These are phyloP conservation scores for Papiliotrema laurentii DNA, from an alignment of 1,284 basidiomycete species.

Conservation along the genomic window DNA sequence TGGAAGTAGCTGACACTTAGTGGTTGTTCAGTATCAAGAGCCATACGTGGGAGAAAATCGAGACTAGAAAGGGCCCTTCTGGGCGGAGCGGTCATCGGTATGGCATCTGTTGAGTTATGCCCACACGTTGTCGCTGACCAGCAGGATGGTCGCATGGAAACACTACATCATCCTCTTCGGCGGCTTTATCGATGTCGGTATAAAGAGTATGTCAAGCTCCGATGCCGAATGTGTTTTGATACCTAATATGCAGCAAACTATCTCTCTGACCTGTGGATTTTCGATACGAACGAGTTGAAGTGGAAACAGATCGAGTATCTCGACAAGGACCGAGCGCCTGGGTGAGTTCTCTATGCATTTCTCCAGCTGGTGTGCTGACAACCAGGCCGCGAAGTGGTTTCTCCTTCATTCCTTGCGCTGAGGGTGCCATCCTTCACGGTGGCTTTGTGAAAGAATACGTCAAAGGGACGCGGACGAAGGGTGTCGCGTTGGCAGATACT, in stretches of 20 bases:
- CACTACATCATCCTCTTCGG: constrained; percentile 81
- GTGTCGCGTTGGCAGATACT: constrained; percentile 83
- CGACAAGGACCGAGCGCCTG: constrained; percentile 63
- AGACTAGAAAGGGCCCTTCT: constrained; percentile 74
- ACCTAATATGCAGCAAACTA: constrained; percentile 60
- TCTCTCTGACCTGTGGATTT: constrained; percentile 81
- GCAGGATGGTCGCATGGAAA: constrained; percentile 86
- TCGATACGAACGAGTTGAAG: constrained; percentile 79
- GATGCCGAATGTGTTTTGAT: background rate
- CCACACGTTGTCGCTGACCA: background rate
- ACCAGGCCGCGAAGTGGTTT: constrained; percentile 75
- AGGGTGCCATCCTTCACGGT: constrained; percentile 82
- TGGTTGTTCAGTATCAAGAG: constrained; percentile 36
- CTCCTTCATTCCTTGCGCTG: constrained; percentile 73
- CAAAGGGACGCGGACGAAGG: constrained; percentile 80
- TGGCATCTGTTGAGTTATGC: constrained; percentile 8
- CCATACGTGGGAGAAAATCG: constrained; percentile 83
- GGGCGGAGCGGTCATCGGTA: constrained; percentile 80
- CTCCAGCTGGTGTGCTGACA: background rate
- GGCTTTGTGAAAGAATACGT: constrained; percentile 90
- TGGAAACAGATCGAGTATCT: constrained; percentile 77
- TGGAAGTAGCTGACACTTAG: constrained; percentile 2
- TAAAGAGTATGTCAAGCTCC: constrained; percentile 55
- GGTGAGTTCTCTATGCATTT: constrained; percentile 12
- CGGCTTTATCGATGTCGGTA: constrained; percentile 78